Conservation (phyloP, 306 rosid species). For the Corylus americana region DNA sequence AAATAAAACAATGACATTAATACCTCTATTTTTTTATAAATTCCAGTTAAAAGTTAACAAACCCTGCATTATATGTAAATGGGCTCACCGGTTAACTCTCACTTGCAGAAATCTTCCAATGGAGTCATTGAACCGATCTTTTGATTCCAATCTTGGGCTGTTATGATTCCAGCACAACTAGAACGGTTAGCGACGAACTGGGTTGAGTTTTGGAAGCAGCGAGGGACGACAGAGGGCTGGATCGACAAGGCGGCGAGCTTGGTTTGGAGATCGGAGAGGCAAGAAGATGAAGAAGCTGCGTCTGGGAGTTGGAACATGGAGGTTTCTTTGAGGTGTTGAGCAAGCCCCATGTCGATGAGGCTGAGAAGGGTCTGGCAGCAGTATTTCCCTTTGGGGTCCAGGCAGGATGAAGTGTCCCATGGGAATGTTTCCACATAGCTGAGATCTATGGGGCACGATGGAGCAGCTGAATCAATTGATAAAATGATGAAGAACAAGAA, state of each 20-base stretch:
- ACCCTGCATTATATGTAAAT: no score
- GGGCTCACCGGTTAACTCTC: slow-evolving; percentile 32
- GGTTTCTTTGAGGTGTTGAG: slow-evolving; percentile 62
- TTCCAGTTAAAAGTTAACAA: no score
- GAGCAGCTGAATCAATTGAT: slow-evolving; percentile 1
- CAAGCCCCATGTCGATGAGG: slow-evolving; percentile 61
- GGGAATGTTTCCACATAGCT: slow-evolving; percentile 65
- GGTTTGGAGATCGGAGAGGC: slow-evolving; percentile 49
- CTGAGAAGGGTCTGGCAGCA: slow-evolving; percentile 73
- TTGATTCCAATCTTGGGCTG: slow-evolving; percentile 46
- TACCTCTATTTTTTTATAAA: no score
- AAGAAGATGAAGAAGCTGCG: slow-evolving; percentile 44
- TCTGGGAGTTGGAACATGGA: slow-evolving; percentile 54
- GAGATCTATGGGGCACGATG: slow-evolving; percentile 71
- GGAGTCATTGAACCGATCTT: slow-evolving; percentile 37
- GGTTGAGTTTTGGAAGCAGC: slow-evolving; percentile 51
- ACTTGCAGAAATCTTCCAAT: slow-evolving; percentile 49
- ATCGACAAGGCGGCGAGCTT: slow-evolving; percentile 41
- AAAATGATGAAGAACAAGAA: slow-evolving; percentile 21
- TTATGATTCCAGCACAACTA: slow-evolving; percentile 60
- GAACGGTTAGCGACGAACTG: slow-evolving; percentile 49
- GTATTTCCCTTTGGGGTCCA: slow-evolving; percentile 22
- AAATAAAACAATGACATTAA: no score
- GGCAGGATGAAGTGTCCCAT: slow-evolving; percentile 72
- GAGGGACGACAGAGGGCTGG: slow-evolving; percentile 30